Conservation (phyloP, 2,329 filamentous ascomycete genomes). For the Conoideocrella luteorostrata region DNA sequence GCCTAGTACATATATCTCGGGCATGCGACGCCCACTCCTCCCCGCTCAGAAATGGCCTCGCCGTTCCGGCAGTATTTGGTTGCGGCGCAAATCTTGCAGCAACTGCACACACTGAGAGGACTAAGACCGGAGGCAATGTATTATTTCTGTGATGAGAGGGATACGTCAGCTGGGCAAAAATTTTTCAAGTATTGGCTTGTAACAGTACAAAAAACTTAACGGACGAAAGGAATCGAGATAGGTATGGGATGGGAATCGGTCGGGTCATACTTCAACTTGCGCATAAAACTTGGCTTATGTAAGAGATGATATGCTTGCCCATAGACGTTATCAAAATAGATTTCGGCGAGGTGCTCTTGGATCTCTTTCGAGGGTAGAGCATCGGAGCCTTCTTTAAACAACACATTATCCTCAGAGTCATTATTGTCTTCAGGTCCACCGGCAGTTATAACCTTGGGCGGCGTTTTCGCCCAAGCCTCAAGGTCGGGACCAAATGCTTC, state of each 20-base stretch:
- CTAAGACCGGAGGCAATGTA: constrained; percentile 78
- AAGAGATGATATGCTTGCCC: constrained; percentile 91
- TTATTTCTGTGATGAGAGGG: constrained; percentile 26
- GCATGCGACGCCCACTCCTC: constrained; percentile 87
- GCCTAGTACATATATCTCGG: constrained; percentile 76
- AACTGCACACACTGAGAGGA: constrained; percentile 90
- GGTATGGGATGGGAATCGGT: not conserved
- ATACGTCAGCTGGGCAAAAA: constrained; percentile 7
- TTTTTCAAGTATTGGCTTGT: too few relatives aligned
- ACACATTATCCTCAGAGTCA: constrained; percentile 66
- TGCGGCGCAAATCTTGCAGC: constrained; percentile 93
- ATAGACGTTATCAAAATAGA: constrained; percentile 94
- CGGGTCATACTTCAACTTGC: constrained; percentile 60
- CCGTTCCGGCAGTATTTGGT: constrained; percentile 67
- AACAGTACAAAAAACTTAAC: not conserved
- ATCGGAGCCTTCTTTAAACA: constrained; percentile 76
- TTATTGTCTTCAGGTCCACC: constrained; percentile 44
- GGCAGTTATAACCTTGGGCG: constrained; percentile 43
- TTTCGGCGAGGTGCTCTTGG: constrained; percentile 86
- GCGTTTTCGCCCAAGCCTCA: constrained; percentile 69
- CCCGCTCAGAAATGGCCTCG: constrained; percentile 72
- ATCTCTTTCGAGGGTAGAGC: constrained; percentile 78
- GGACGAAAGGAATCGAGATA: too few relatives aligned
- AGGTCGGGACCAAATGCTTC: constrained; percentile 81
- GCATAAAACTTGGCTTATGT: constrained; percentile 96